phyloP scores from a whole-genome alignment of 2,329 filamentous ascomycete genomes.

The Rhynchosporium graminicola region DNA sequence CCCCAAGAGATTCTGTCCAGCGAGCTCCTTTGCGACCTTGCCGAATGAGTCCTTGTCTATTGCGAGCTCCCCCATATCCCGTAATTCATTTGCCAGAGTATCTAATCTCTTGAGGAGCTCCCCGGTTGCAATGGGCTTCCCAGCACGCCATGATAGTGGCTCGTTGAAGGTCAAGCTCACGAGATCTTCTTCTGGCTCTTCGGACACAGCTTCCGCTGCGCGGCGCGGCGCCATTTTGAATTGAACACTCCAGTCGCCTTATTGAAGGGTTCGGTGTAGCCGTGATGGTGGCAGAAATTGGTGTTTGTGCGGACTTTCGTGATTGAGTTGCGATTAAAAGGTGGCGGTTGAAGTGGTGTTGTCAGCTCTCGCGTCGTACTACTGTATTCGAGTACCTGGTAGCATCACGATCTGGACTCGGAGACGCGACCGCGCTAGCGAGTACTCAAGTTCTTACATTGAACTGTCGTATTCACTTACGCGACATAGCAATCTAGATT shows the following conservation, averaged over 20 bases:
- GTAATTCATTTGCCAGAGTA: constrained; percentile 77
- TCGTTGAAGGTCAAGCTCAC: constrained; percentile 75
- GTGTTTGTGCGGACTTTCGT: neutral
- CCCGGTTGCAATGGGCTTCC: constrained; percentile 81
- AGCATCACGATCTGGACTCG: neutral
- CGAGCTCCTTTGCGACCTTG: constrained; percentile 82
- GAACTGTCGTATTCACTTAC: too few species aligned
- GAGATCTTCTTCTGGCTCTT: constrained; percentile 42
- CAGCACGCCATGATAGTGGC: constrained; percentile 85
- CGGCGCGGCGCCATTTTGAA: constrained; percentile 41
- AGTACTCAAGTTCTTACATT: too few species aligned
- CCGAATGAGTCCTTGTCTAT: constrained; percentile 80
- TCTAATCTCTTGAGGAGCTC: constrained; percentile 82
- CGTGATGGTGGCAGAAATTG: constrained; percentile 12
- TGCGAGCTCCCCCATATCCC: constrained; percentile 83
- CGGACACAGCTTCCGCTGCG: constrained; percentile 35
- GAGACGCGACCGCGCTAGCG: constrained; percentile 15
- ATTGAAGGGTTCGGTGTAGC: constrained; percentile 6
- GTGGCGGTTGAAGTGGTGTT: constrained; percentile 14
- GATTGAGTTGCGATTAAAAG: neutral
- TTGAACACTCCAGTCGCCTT: constrained; percentile 30
- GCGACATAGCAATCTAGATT: too few species aligned
- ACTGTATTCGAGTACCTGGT: neutral
- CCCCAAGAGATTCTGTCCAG: constrained; percentile 75
- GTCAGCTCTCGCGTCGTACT: constrained; percentile 18